Evolutionary conservation across 495 filamentous ascomycete species (phyloP), one percentile per base, ranked within the genome.

Genomic region (Physcia stellaris): DNA sequence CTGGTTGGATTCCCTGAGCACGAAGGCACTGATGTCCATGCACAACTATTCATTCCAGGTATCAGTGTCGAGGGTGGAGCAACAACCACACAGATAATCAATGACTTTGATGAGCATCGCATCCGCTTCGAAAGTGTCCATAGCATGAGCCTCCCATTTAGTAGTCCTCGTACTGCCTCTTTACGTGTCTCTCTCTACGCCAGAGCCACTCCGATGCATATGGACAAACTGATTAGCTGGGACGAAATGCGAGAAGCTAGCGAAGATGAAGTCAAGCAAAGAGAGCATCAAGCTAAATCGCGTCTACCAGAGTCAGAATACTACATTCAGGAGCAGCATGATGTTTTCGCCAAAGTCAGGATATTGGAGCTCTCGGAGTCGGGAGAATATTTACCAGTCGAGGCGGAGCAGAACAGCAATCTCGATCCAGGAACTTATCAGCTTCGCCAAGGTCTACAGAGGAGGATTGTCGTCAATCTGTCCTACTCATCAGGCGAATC

Each of bases 181-280:
- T 58, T 99, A 29, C 73, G 92, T 39, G 79, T 96, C n/a, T 84
- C 86, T 22, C 80, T 99, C 40, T 96, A 94, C 53, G 87, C 92
- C 20, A 80, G 78, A 47, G 83, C 94, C 34, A 88, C 82, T 12
- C 61, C 77, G 1, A 94, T 95, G 80, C 90, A 99, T 55, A 71
- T 99, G 4, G 90, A 99, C 53, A 96, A 94, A 58, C 68, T 99
- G 24, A 71, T 99, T 4, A 96, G 92, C 58, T 99, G 90, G 90
- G 90, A 99, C 57, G 92, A 94, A 52, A 94, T 99, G 76, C 73
- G 86, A 32, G 88, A 96, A 51, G 62, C 60, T 23, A 55, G 57
- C 5, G 64, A 63, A 21, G 30, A 18, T 19, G 41, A 49, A 6
- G 42, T 50, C 4, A 68, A 75, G 9, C 63, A 65, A n/a, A 54